Base-by-base conservation (phyloP, 768 basidiomycete species). In the Clavulina sp. region DNA sequence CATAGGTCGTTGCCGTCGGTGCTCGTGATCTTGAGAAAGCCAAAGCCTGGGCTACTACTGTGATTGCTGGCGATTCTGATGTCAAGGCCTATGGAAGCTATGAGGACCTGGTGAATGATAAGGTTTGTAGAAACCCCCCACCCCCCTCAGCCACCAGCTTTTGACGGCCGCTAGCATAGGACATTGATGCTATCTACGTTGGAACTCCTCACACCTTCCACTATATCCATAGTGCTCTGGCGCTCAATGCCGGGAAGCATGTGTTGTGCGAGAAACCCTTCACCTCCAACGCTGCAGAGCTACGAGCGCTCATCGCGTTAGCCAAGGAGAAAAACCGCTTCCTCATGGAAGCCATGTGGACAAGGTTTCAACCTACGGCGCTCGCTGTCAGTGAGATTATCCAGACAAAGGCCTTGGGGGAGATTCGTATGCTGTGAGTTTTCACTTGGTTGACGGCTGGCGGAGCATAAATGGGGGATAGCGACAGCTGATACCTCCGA, bases 341-440 rank as follows among this genome's bases (percentile, higher is more conserved):
- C 70, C 76, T 92, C 59, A 91, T 92, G 87, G 89, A 92, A 65
- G 86, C 83, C 0, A 70, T 88, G 65, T 88, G 86, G 84, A 87
- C 86, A 32, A 72, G 83, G 32, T 86, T 85, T 69, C 79, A 82
- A 52, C 82, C 83, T 9, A 71, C 84, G 54, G 68, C 70, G 6
- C 60, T 69, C 18, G 82, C 81, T 54, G 67, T 86, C 50, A 79
- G 80, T 64, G 70, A 70, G 54, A 65, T 84, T 43, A 70, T 74
- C 1, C 76, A 81, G 48, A 69, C 70, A 51, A 81, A 80, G 4
- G 64, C 62, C n/a, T 68, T 87, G 21, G 84, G 84, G 4, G 66
- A 71, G 6, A 80, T 83, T 18, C 67, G 81, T 2, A 68, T 81
- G 4, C 57, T 86, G 41, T 59, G 36, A 9, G 60, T 51, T 13